phyloP scores from a whole-genome alignment of 257 asterid genomes.

The Scutellaria barbata region DNA sequence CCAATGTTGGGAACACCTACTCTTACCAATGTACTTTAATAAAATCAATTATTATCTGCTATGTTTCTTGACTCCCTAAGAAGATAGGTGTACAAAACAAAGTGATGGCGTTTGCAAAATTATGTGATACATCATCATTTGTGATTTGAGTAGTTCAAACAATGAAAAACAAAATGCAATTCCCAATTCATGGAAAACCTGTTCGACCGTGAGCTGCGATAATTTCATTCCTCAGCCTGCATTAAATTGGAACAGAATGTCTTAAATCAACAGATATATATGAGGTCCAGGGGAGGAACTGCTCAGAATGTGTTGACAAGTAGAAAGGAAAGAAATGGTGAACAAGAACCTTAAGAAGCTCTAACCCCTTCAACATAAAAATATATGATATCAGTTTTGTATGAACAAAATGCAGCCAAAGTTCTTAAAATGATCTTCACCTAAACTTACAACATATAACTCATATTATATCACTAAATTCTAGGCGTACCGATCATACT shows the following conservation, averaged over 20 bases:
- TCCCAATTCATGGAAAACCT: constrained; percentile 20
- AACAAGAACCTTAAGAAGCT: not conserved
- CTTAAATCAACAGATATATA: not conserved
- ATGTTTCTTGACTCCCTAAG: constrained; percentile 5
- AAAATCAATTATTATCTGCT: constrained; percentile 21
- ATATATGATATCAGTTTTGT: too few relatives aligned
- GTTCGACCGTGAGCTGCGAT: not conserved
- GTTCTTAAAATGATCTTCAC: not conserved
- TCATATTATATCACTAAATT: not conserved
- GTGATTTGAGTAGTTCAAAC: constrained; percentile 27
- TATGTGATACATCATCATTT: constrained; percentile 24
- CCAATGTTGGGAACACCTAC: not conserved
- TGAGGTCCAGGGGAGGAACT: not conserved
- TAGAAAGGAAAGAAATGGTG: not conserved
- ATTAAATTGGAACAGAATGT: constrained; percentile 19
- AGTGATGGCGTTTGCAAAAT: constrained; percentile 1
- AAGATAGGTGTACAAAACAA: constrained; percentile 13
- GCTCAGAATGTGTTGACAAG: not conserved
- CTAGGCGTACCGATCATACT: not conserved
- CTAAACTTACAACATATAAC: not conserved
- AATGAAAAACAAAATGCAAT: constrained; percentile 11
- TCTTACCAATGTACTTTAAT: too few relatives aligned
- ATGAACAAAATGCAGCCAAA: not conserved
- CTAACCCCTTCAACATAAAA: not conserved
- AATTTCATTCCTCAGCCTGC: constrained; percentile 44